Percentiles rank a stretch among this genome's conserved stretches.
Conservation (phyloP, 164 flowering plant genomes). For the Liquidambar formosana region DNA sequence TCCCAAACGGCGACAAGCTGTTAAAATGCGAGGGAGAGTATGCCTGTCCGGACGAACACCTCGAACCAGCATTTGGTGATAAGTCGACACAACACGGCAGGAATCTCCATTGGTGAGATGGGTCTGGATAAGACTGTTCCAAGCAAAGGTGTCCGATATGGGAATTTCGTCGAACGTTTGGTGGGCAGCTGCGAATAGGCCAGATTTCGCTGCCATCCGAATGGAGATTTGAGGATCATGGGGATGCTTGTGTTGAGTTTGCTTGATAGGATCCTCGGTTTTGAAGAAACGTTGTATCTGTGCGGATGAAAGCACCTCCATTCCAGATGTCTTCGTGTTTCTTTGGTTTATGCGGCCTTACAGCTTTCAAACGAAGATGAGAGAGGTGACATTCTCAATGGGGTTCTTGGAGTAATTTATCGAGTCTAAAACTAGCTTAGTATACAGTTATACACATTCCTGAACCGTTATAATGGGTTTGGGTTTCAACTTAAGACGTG, state of each 20-base stretch:
- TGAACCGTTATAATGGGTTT: too few species aligned
- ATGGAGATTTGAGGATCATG: background rate
- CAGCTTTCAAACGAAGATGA: too few species aligned
- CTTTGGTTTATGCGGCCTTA: too few species aligned
- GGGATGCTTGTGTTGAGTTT: background rate
- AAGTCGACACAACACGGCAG: slow-evolving; percentile 28
- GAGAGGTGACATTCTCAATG: too few species aligned
- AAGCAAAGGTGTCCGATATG: slow-evolving; percentile 40
- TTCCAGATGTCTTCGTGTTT: background rate
- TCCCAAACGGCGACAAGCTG: slow-evolving; percentile 40
- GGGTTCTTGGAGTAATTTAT: too few species aligned
- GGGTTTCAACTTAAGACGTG: too few species aligned
- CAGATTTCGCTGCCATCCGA: background rate
- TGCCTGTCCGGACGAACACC: slow-evolving; percentile 55
- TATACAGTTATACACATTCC: too few species aligned
- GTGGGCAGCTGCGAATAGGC: slow-evolving; percentile 7
- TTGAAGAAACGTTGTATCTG: background rate
- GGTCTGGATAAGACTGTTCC: slow-evolving; percentile 58
- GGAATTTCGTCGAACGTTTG: slow-evolving; percentile 54
- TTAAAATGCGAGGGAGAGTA: slow-evolving; percentile 65
- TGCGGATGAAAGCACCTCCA: slow-evolving; percentile 8
- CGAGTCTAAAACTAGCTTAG: too few species aligned
- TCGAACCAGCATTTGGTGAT: slow-evolving; percentile 51
- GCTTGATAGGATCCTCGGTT: background rate
- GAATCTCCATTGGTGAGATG: slow-evolving; percentile 37